Evolutionary conservation across 441 rosid species (phyloP).

Genomic region (Dalechampia spathulata): DNA sequence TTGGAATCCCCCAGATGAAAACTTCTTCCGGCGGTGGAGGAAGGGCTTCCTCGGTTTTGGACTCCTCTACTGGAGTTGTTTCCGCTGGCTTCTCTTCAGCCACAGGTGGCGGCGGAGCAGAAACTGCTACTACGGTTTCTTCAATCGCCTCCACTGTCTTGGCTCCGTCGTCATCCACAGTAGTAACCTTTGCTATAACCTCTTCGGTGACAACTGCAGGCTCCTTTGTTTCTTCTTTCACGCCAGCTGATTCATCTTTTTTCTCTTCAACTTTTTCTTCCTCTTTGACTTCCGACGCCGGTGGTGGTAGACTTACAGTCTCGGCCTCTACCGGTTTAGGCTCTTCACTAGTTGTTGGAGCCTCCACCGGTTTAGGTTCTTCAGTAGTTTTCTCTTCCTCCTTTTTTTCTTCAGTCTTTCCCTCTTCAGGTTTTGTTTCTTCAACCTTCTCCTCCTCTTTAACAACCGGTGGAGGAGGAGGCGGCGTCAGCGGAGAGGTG

Average conservation of each 20-base stretch:
- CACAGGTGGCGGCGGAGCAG: slow-evolving; percentile 19
- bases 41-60: slow-evolving; percentile 26
- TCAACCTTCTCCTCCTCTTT: slow-evolving; percentile 21
- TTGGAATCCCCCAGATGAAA: slow-evolving; percentile 71
- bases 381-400: background rate
- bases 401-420: slow-evolving; percentile 1
- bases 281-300: slow-evolving; percentile 18
- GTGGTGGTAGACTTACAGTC: background rate
- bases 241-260: slow-evolving; percentile 12
- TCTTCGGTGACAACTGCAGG: slow-evolving; percentile 14
- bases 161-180: slow-evolving; percentile 55
- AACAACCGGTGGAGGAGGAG: slow-evolving; percentile 12
- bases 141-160: slow-evolving; percentile 54
- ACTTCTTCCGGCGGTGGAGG: slow-evolving; percentile 41
- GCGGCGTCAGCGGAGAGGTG: slow-evolving; percentile 34
- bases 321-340: slow-evolving; percentile 12
- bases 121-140: slow-evolving; percentile 48
- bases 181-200: slow-evolving; percentile 29
- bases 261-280: slow-evolving; percentile 10
- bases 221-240: slow-evolving; percentile 17
- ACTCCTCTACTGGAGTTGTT: slow-evolving; percentile 23
- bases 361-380: background rate
- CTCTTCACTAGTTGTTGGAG: slow-evolving; percentile 6
- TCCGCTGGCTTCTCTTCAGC: slow-evolving; percentile 20
- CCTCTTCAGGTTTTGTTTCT: slow-evolving; percentile 5